Evolutionary conservation across 1,284 basidiomycete species (phyloP).

Genomic region (Trametes pubescens): DNA sequence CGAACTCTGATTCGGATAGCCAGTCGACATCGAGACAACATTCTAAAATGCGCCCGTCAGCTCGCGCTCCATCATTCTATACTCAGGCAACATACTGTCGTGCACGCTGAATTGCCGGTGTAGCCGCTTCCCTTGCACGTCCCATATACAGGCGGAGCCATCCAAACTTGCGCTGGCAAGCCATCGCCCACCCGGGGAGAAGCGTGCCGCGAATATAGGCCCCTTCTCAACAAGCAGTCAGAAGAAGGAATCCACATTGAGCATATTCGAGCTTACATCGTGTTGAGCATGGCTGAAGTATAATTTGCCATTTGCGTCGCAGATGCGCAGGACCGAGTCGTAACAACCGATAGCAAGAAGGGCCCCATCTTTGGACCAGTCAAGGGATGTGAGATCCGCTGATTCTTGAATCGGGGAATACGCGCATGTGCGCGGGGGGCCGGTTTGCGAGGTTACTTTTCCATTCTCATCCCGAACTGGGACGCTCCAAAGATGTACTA

Average conservation of each 20-base stretch:
- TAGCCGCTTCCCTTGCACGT: slow-evolving; percentile 68
- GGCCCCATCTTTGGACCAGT: slow-evolving; percentile 77
- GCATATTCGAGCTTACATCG: slow-evolving; percentile 55
- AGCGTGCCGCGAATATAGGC: slow-evolving; percentile 78
- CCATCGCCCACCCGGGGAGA: slow-evolving; percentile 75
- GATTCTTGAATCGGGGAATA: slow-evolving; percentile 57
- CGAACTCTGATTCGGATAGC: slow-evolving; percentile 77
- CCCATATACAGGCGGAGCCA: slow-evolving; percentile 79
- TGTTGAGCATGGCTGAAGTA: slow-evolving; percentile 71
- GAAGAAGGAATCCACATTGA: slow-evolving; percentile 3
- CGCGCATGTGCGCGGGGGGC: slow-evolving; percentile 57
- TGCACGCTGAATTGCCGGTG: slow-evolving; percentile 70
- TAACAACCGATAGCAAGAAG: slow-evolving; percentile 81
- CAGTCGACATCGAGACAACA: slow-evolving; percentile 86
- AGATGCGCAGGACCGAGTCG: slow-evolving; percentile 74
- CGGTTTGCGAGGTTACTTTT: slow-evolving; percentile 30
- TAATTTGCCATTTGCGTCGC: slow-evolving; percentile 59
- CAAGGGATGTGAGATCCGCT: slow-evolving; percentile 73
- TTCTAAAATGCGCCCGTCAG: slow-evolving; percentile 48
- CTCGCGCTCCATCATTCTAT: slow-evolving; percentile 6
- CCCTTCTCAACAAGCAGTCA: slow-evolving; percentile 56
- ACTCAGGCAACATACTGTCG: slow-evolving; percentile 55
- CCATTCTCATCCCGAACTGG: slow-evolving; percentile 47
- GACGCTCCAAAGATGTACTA: slow-evolving; percentile 79
- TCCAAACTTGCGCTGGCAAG: slow-evolving; percentile 79